These are phyloP conservation scores for Ambrosia trifida DNA, from an alignment of 129 eudicot species.

Conservation along the genomic window DNA sequence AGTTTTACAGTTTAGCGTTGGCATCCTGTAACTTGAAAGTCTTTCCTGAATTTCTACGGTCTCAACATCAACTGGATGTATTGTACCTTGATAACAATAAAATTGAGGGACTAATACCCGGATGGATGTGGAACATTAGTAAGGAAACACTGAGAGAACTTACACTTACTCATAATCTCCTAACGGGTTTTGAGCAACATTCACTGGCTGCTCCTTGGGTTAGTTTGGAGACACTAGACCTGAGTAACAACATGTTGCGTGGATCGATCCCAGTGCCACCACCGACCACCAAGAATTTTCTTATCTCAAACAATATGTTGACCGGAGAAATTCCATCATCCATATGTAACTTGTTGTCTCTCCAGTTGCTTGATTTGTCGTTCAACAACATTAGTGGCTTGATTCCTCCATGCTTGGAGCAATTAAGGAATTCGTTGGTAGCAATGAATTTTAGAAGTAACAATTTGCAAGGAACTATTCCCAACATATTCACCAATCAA, in stretches of 20 bases:
- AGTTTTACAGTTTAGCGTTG: neutral
- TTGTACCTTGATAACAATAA: slow-evolving; percentile 8
- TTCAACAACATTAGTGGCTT: slow-evolving; percentile 35
- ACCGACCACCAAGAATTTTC: neutral
- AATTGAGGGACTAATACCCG: slow-evolving; percentile 19
- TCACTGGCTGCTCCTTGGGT: slow-evolving; percentile 26
- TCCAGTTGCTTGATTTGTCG: slow-evolving; percentile 22
- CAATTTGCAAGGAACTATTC: slow-evolving; percentile 33
- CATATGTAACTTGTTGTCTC: slow-evolving; percentile 12
- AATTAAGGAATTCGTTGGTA: slow-evolving; percentile 5
- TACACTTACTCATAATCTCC: neutral
- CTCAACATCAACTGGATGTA: slow-evolving; percentile 8
- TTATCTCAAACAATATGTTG: slow-evolving; percentile 19
- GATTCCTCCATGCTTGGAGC: slow-evolving; percentile 31
- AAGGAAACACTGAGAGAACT: neutral
- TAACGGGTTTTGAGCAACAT: slow-evolving; percentile 21
- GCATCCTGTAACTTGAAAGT: slow-evolving; percentile 25
- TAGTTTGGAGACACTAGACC: neutral
- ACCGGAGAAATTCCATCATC: slow-evolving; percentile 25
- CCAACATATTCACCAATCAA: slow-evolving; percentile 6
- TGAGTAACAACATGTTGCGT: slow-evolving; percentile 24
- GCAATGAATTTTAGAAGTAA: slow-evolving; percentile 25
- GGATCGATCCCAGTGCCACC: slow-evolving; percentile 28
- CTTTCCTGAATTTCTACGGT: slow-evolving; percentile 24
- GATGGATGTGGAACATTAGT: slow-evolving; percentile 28